Evolutionary conservation across 495 filamentous ascomycete genomes (phyloP).

Genomic region (Platismatia glauca): DNA sequence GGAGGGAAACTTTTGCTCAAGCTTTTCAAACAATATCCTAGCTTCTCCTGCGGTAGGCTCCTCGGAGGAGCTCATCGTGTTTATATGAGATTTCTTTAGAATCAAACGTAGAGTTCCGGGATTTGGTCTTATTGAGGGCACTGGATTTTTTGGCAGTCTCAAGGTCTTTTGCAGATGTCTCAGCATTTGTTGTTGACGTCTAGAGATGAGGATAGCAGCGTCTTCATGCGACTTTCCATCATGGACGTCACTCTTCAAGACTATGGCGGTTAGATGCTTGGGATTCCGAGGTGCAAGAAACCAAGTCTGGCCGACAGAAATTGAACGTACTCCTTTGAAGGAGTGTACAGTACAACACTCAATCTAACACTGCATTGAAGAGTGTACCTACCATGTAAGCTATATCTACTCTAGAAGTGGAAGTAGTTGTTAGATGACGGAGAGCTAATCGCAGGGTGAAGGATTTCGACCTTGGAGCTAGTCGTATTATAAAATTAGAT

Average conservation of each 20-base stretch:
- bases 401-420: too few relatives aligned
- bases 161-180: background rate
- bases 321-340: too few relatives aligned
- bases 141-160: background rate
- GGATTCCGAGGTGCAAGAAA: too few relatives aligned
- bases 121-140: background rate
- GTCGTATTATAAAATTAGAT: too few relatives aligned
- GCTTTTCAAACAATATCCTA: conserved; percentile 36
- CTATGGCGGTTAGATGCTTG: background rate
- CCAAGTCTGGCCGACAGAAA: too few relatives aligned
- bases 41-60: conserved; percentile 30
- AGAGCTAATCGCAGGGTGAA: too few relatives aligned
- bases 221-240: background rate
- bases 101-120: background rate
- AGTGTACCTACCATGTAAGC: too few relatives aligned
- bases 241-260: background rate
- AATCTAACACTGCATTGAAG: too few relatives aligned
- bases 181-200: background rate
- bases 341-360: too few relatives aligned
- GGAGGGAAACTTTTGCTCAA: conserved; percentile 44
- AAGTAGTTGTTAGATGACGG: too few relatives aligned
- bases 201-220: background rate
- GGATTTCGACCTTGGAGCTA: too few relatives aligned
- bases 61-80: conserved; percentile 15
- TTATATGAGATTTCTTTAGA: background rate